Evolutionary conservation across 129 eudicot species (phyloP).

Genomic region (Solidago caesia): DNA sequence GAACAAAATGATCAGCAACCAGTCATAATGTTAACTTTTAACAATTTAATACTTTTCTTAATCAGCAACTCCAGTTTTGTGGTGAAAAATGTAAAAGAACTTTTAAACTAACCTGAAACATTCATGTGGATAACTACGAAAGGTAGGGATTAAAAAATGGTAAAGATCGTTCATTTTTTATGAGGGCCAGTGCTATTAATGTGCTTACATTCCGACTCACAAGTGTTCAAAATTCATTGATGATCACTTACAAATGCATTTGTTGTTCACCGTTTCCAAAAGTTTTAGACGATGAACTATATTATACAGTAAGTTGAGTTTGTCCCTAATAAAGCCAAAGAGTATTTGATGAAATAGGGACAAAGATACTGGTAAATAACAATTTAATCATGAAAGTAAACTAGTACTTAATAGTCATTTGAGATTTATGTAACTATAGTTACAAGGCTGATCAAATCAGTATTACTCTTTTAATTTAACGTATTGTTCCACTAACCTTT

Average conservation of each 20-base stretch:
- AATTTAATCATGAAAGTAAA: too few species aligned
- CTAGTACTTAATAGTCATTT: not conserved
- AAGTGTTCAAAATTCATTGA: not conserved
- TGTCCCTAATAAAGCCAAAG: not conserved
- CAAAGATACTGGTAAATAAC: too few species aligned
- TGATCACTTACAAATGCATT: not conserved
- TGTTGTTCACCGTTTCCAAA: not conserved
- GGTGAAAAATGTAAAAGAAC: too few species aligned
- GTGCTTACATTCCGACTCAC: not conserved
- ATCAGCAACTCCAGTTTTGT: too few species aligned
- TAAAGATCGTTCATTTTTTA: too few species aligned
- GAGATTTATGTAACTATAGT: not conserved
- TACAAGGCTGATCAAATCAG: not conserved
- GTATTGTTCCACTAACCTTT: not conserved
- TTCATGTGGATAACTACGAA: too few species aligned
- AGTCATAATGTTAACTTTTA: too few species aligned
- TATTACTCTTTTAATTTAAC: not conserved
- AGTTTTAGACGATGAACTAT: not conserved
- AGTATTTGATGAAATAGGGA: too few species aligned
- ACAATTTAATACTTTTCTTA: too few species aligned
- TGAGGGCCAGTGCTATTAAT: too few species aligned
- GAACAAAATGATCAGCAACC: not conserved
- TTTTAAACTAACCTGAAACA: too few species aligned
- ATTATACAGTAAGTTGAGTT: not conserved
- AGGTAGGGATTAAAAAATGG: too few species aligned